Base-by-base conservation (phyloP, 371 early-diverging fungal species). In the Lichtheimia ornata region DNA sequence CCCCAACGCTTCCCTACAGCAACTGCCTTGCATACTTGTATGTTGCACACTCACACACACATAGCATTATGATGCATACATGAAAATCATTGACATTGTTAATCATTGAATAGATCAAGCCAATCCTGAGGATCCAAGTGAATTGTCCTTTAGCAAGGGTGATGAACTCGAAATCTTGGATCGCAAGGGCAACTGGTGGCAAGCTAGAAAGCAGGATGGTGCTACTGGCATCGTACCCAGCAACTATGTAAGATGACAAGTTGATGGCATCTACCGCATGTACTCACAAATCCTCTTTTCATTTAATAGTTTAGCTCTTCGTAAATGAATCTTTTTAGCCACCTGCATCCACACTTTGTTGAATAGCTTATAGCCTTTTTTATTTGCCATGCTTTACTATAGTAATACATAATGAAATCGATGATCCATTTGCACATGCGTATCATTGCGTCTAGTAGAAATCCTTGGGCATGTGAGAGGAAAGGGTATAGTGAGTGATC, bases 171-270 rank as follows among this genome's bases (percentile, higher is more conserved):
- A 93, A 27, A 87, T 97, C 58, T 67, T 92, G 25, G 94, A 95
- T 72, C 91, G 85, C 70, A 87, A 90, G 74, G 97, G 97, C 70
- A 94, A 95, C 67, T 97, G 97, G 97, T 97, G 97, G 97, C 91
- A 93, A 72, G 96, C 92, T 49, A 86, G 88, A 58, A 89, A 88
- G 60, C 72, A 76, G 44, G 91, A 94, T 67, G 95, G 95, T 15
- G 66, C 83, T 11, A 72, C 86, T 18, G 97, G 97, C 60, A 96
- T 97, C 75, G 94, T 90, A 15, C 97, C 97, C 52, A 90, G 91
- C 74, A 97, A 97, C 81, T 97, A 94, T 62, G 69, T 87, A 35
- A 35, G 35, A 35, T 9, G 35, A 35, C 9, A 9, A 35, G 4
- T 35, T 9, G 35, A 11, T 35, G 6, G 35, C 9, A 35, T 35